These are phyloP conservation scores for Cystobasidium ongulense DNA, from an alignment of 768 basidiomycete species.

Conservation along the genomic window DNA sequence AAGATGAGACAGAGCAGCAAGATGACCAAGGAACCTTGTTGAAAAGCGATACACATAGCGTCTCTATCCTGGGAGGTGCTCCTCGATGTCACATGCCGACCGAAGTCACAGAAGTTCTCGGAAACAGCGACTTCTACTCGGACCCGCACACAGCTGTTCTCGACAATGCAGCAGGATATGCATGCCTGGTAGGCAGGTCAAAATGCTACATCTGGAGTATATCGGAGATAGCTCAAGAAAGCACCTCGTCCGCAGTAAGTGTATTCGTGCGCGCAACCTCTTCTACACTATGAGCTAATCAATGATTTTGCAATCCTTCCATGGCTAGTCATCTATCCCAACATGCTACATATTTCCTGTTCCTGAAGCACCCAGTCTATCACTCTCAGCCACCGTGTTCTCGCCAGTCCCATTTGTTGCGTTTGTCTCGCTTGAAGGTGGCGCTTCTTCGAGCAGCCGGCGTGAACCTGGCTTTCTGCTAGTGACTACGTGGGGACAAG, in stretches of 20 bases:
- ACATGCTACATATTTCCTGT: conserved; percentile 29
- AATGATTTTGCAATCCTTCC: background rate
- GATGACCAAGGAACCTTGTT: background rate
- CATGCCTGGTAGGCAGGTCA: background rate
- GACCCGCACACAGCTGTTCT: conserved; percentile 7
- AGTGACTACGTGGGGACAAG: conserved; percentile 1
- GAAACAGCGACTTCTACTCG: conserved; percentile 23
- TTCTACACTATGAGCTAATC: background rate
- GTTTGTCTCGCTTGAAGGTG: background rate
- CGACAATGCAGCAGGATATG: conserved; percentile 12
- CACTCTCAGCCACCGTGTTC: conserved; percentile 1
- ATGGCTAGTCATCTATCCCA: background rate
- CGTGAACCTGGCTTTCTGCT: conserved; percentile 27
- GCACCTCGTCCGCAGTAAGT: background rate
- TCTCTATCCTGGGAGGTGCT: background rate
- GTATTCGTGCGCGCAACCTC: background rate
- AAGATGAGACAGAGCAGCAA: background rate
- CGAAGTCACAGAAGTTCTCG: background rate
- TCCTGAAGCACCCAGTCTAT: background rate
- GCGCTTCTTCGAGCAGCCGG: background rate
- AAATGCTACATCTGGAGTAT: conserved; percentile 11
- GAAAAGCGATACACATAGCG: conserved; percentile 17
- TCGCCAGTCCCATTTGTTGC: conserved; percentile 17
- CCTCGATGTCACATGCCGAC: background rate
- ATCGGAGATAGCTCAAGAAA: background rate